A percentile compares a stretch with the other conserved stretches of the same genome.
These are phyloP conservation scores for Perkinsus olseni DNA, from an alignment of 169 alveolate genomes.

Conservation along the genomic window DNA sequence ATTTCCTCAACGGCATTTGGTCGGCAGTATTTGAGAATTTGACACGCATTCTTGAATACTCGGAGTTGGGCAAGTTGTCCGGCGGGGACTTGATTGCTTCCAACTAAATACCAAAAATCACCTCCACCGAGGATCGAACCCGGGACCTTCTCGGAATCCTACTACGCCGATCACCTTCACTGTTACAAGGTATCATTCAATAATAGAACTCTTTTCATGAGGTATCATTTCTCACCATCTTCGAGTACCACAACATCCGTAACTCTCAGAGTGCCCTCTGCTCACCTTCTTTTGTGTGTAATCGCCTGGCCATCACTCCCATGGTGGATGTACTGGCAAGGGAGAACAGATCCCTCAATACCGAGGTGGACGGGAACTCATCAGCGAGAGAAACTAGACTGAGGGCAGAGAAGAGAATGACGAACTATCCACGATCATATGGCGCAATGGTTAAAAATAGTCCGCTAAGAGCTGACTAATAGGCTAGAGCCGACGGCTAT, in stretches of 20 bases:
- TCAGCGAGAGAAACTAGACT: neutral
- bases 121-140: no score
- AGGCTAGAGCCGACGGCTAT: no score
- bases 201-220: no score
- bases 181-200: no score
- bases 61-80: neutral
- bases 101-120: neutral
- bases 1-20: neutral
- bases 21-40: neutral
- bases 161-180: no score
- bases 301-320: neutral
- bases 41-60: neutral
- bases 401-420: neutral
- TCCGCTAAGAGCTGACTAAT: no score
- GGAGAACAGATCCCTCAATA: neutral
- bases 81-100: neutral
- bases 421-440: no score
- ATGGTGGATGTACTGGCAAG: neutral
- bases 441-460: no score
- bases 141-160: no score
- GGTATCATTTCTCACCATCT: no score
- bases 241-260: no score
- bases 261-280: neutral
- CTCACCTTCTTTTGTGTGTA: neutral
- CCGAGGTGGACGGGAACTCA: neutral